Base-by-base conservation (phyloP, 2,329 filamentous ascomycete genomes). In the Arthrinium puccinioides region DNA sequence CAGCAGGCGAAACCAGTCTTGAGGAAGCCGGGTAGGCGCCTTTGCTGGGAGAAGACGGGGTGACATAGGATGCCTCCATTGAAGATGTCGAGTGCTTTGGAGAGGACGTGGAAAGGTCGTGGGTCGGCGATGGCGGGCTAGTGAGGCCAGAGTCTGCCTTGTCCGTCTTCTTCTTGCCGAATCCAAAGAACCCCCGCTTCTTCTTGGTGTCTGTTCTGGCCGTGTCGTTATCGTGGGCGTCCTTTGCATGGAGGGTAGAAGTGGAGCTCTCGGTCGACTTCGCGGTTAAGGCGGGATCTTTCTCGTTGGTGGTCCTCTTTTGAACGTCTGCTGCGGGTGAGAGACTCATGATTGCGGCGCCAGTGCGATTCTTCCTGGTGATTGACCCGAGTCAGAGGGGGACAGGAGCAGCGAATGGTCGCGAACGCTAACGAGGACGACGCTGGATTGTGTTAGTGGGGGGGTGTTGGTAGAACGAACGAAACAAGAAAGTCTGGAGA, bases 1-100 rank as follows among this genome's bases (percentile, higher is more conserved):
- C 72, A 9, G 87, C 85, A 11, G 89, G 87, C 15, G 87, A 94
- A 37, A 82, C 76, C 30, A 89, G 63, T 33, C 84, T 74, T 5
- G 87, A 83, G 8, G 87, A 90, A 9, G 76, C 74, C 10, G 82
- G 81, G 49, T 69, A 69, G 30, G 86, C 62, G 36, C 74, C 76
- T 40, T 79, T 76, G 41, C 66, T 70, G 4, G 85, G 84, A 3
- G 84, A 87, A 1, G 78, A 67, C 11, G 80, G 76, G 9, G 69
- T 57, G 32, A 63, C 59, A 50, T 66, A 60, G 47, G 64, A 54
- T 48, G 66, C 54, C 45, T 72, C 63, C 46, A 60, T 55, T 40
- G 60, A 60, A 16, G 60, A 52, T 31, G 64, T n/a, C n/a, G n/a
- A n/a, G 19, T 51, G 42, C 26, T 52, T 44, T 35, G 24, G 9